A percentile compares a stretch with the other conserved stretches of the same genome.
Conservation (phyloP, 2,329 filamentous ascomycete species). For the Colletotrichum cordylinicola region DNA sequence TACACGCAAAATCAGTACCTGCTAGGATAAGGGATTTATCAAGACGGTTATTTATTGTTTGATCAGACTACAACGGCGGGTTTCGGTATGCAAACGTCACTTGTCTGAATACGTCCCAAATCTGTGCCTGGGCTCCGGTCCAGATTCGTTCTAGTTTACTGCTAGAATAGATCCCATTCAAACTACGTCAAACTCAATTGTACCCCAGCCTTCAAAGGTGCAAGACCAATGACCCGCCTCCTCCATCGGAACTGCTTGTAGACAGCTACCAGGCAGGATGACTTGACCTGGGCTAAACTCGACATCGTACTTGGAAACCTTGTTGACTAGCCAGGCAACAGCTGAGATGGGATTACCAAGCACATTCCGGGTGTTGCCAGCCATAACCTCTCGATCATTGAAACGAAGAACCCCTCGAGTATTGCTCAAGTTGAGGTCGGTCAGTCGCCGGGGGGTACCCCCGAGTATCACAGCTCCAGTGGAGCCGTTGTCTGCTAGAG, state of each 20-base stretch:
- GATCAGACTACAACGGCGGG: not conserved
- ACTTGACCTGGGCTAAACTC: constrained; percentile 28
- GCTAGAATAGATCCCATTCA: not conserved
- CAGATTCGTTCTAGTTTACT: not conserved
- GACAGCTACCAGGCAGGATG: constrained; percentile 29
- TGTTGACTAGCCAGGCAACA: constrained; percentile 30
- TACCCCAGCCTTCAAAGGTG: constrained; percentile 29
- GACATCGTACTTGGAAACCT: constrained; percentile 27
- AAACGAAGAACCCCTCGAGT: constrained; percentile 26
- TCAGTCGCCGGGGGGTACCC: constrained; percentile 27
- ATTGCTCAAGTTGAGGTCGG: constrained; percentile 28
- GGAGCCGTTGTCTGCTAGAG: constrained; percentile 30
- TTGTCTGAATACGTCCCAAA: not conserved
- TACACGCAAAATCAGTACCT: not conserved
- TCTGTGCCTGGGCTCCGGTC: not conserved
- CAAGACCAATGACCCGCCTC: constrained; percentile 27
- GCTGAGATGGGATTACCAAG: constrained; percentile 29
- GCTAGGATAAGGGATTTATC: not conserved
- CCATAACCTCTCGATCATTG: constrained; percentile 29
- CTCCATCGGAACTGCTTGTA: constrained; percentile 28
- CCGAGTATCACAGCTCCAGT: constrained; percentile 31
- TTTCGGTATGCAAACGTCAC: not conserved
- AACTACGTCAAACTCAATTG: constrained; percentile 28
- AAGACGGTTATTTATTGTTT: not conserved
- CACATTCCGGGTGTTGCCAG: constrained; percentile 30